Base-by-base conservation (phyloP, 176 grass and related monocot genomes). In the Eremochloa ophiuroides region DNA sequence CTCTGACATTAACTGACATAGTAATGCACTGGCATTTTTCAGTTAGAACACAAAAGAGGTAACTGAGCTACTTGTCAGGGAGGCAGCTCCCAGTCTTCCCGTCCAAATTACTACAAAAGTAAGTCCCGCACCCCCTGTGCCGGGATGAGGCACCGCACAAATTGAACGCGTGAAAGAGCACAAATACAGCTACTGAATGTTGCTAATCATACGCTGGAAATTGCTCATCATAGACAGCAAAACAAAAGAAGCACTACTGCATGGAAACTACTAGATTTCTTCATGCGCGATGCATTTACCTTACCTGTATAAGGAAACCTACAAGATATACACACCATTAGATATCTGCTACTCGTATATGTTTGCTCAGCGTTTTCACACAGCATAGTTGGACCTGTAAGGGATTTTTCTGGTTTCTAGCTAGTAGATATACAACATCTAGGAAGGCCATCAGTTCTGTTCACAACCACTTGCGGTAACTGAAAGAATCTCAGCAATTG, bases 341-440 rank as follows among this genome's bases (percentile, higher is more conserved):
- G 48, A 51, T 82, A 76, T 10, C 31, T 35, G 17, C 7, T 69
- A 22, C 16, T 31, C 6, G 6, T 41, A 56, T 31, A 14, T 86
- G 47, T 81, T 29, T 75, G 26, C 47, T 81, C 61, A 31, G 27
- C 25, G 16, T 42, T 65, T 83, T 28, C 59, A 16, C 51, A 44
- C 26, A 8, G 70, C 30, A 41, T 47, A 69, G 16, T 25, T 38
- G 11, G 34, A 62, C 16, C 67, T 48, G 10, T 6, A 76, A 53
- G 44, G 11, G 42, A 38, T 6, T 76, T 74, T 60, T 68, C 55
- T 43, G 35, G 64, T 37, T 63, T 33, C 72, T 71, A 81, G 42
- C 41, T 20, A 67, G 25, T 53, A 71, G 53, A 76, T 15, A 85
- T 61, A 40, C 50, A 64, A 71, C 78, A 77, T 70, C 71, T 63